Conservation (phyloP, 75 land plant genomes). For the Pinus albicaulis region DNA sequence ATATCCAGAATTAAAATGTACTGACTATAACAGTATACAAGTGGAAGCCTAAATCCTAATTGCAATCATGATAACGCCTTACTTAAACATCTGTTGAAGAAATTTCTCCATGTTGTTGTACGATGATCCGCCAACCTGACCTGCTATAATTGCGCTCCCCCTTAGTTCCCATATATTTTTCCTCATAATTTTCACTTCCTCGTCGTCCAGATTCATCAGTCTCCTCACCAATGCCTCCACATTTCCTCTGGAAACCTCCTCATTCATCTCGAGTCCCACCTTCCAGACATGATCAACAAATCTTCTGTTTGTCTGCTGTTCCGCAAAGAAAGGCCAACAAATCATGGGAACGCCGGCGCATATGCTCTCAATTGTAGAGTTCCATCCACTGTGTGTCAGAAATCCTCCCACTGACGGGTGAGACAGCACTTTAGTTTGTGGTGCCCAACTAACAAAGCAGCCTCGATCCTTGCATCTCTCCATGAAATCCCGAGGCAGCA, state of each 20-base stretch:
- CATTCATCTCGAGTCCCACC: not conserved
- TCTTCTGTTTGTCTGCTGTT: constrained; percentile 16
- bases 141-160: no score
- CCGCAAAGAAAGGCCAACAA: constrained; percentile 27
- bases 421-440: constrained; percentile 49
- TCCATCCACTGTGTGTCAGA: constrained; percentile 58
- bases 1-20: no score
- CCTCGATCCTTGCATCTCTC: constrained; percentile 30
- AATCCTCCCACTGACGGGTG: constrained; percentile 50
- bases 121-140: no score
- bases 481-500: constrained; percentile 21
- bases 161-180: no score
- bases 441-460: constrained; percentile 59
- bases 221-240: not conserved
- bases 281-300: not conserved
- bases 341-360: constrained; percentile 43
- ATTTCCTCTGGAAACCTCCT: not conserved
- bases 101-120: no score
- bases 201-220: no score
- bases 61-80: no score
- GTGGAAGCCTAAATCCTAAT: no score
- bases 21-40: no score
- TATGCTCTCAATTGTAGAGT: constrained; percentile 37
- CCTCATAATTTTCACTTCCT: no score
- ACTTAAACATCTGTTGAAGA: no score